Conservation (phyloP, 805 yeast genomes). For the Peterozyma xylosa region DNA sequence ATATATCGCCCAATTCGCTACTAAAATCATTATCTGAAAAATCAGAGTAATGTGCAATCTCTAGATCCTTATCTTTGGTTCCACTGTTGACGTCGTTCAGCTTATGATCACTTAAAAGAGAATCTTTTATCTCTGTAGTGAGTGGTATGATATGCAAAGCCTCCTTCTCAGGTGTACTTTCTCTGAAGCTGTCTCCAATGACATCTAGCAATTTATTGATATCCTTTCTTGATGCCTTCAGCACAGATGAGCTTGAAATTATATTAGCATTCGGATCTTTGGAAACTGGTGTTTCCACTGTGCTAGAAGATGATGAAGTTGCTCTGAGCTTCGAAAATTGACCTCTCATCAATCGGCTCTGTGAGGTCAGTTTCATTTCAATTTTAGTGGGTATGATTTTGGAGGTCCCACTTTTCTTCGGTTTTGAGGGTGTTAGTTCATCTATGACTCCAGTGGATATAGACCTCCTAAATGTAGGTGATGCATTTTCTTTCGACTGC, state of each 20-base stretch:
- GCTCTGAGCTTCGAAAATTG: not conserved
- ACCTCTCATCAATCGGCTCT: too few relatives aligned
- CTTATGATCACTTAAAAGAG: not conserved
- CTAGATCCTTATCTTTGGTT: not conserved
- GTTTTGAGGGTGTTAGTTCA: slow-evolving; percentile 2
- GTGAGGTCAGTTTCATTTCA: too few relatives aligned
- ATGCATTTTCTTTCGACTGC: slow-evolving; percentile 16
- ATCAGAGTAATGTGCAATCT: not conserved
- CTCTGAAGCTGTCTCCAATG: slow-evolving; percentile 8
- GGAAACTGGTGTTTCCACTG: not conserved
- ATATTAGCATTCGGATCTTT: not conserved
- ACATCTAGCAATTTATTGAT: slow-evolving; percentile 8
- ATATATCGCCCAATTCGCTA: slow-evolving; percentile 6
- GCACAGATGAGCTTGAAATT: slow-evolving; percentile 1
- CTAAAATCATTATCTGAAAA: slow-evolving; percentile 2
- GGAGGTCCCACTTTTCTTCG: not conserved
- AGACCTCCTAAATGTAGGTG: slow-evolving; percentile 30
- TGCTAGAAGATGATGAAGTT: not conserved
- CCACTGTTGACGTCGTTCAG: not conserved
- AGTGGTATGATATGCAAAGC: not conserved
- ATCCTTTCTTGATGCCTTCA: slow-evolving; percentile 1
- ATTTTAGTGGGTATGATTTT: too few relatives aligned
- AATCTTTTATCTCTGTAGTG: not conserved
- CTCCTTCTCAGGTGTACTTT: not conserved
- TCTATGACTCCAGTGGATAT: slow-evolving; percentile 25